Evolutionary conservation across 768 basidiomycete species (phyloP).

Genomic region (Scleroderma citrinum): DNA sequence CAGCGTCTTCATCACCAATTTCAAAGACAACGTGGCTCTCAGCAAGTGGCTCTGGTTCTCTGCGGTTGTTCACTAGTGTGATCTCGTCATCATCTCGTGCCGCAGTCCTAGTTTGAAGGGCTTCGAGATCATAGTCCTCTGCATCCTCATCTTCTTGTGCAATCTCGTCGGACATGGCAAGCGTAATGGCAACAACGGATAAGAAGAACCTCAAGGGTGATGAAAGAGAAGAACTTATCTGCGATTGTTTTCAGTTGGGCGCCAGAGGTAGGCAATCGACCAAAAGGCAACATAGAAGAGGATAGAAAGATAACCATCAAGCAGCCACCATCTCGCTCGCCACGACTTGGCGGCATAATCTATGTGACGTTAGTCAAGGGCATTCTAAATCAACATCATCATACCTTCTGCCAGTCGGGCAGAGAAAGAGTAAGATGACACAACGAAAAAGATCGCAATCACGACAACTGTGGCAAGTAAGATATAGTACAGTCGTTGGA

Average conservation of each 20-base stretch:
- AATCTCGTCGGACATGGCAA: constrained; percentile 95
- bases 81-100: constrained; percentile 57
- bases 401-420: constrained; percentile 86
- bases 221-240: constrained; percentile 48
- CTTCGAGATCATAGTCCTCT: constrained; percentile 85
- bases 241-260: constrained; percentile 85
- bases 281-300: constrained; percentile 81
- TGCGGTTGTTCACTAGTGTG: constrained; percentile 61
- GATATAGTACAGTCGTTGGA: constrained; percentile 78
- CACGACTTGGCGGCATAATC: constrained; percentile 92
- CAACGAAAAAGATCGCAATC: constrained; percentile 85
- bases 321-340: constrained; percentile 89
- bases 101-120: constrained; percentile 52
- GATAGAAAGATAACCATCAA: constrained; percentile 91
- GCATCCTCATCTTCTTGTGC: constrained; percentile 94
- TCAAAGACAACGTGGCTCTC: constrained; percentile 83
- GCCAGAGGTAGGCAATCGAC: constrained; percentile 86
- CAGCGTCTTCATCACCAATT: constrained; percentile 79
- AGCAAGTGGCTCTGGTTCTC: constrained; percentile 42
- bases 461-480: constrained; percentile 76
- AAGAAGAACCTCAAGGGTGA: constrained; percentile 9
- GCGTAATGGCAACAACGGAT: constrained; percentile 40
- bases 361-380: constrained; percentile 23
- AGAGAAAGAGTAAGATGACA: constrained; percentile 88
- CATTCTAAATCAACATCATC: constrained; percentile 11